Conservation (phyloP, 768 basidiomycete genomes). For the Mycena albidolilacea region DNA sequence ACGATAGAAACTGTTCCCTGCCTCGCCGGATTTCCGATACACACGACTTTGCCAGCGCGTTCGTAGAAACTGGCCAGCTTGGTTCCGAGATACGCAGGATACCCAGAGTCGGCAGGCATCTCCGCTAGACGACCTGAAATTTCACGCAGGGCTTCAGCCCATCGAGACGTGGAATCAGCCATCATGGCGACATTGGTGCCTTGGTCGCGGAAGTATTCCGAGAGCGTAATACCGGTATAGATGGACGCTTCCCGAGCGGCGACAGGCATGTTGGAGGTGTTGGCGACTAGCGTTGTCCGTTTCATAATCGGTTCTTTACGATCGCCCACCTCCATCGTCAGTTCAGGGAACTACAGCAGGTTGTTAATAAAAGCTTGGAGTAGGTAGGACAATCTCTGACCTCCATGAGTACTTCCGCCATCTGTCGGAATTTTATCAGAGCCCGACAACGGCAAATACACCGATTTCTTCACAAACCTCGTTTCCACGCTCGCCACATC, state of each 20-base stretch:
- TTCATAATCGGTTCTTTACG: conserved; percentile 99
- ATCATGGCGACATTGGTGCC: conserved; percentile 99
- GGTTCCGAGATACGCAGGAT: conserved; percentile 96
- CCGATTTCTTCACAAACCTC: conserved; percentile 66
- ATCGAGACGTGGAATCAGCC: conserved; percentile 98
- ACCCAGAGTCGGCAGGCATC: conserved; percentile 99
- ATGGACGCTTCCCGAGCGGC: conserved; percentile 99
- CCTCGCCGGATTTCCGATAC: conserved; percentile 89
- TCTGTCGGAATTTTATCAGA: conserved; percentile 57
- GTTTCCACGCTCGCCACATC: conserved; percentile 98
- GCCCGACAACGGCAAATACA: background rate
- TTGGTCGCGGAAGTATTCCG: conserved; percentile 99
- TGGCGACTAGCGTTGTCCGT: conserved; percentile 97
- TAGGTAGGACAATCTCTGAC: conserved; percentile 55
- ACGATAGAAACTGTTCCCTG: conserved; percentile 98
- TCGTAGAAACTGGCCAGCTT: conserved; percentile 99
- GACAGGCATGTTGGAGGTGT: conserved; percentile 99
- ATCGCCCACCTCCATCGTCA: conserved; percentile 92
- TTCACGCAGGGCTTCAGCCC: conserved; percentile 99
- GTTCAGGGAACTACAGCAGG: conserved; percentile 79
- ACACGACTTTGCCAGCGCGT: conserved; percentile 95
- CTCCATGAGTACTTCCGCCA: conserved; percentile 99
- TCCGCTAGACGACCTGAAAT: conserved; percentile 99
- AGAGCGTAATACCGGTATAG: conserved; percentile 98
- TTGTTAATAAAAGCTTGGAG: conserved; percentile 17